These are phyloP conservation scores for Xanthoconium separans DNA, from an alignment of 1,284 basidiomycete genomes.

Conservation along the genomic window DNA sequence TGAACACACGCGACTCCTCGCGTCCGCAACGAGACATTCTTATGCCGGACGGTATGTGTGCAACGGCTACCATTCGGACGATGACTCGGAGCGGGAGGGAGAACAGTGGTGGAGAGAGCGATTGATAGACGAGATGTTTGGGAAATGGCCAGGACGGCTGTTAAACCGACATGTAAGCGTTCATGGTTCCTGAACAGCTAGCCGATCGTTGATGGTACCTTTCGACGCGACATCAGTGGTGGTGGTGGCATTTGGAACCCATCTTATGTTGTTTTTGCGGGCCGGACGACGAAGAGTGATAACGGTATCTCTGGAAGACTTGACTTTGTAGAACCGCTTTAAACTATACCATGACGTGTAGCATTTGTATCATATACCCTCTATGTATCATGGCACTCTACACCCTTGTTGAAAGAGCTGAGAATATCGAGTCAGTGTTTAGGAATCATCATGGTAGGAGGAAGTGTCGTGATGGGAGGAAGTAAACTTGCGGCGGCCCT, in stretches of 20 bases:
- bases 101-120: conserved; percentile 37
- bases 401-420: conserved; percentile 8
- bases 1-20: conserved; percentile 36
- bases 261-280: conserved; percentile 52
- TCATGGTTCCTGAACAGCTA: conserved; percentile 4
- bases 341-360: conserved; percentile 2
- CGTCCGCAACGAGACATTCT: conserved; percentile 12
- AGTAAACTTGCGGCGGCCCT: conserved; percentile 62
- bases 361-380: conserved; percentile 16
- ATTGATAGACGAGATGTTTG: conserved; percentile 53
- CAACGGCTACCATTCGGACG: conserved; percentile 14
- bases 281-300: conserved; percentile 34
- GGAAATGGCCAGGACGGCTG: conserved; percentile 64
- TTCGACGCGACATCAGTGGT: conserved; percentile 52
- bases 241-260: conserved; percentile 72
- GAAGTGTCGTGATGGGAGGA: conserved; percentile 80
- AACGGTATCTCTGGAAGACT: background rate
- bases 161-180: conserved; percentile 62
- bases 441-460: conserved; percentile 88
- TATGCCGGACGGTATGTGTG: conserved; percentile 12
- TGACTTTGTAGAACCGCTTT: background rate
- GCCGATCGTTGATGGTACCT: background rate
- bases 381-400: conserved; percentile 9
- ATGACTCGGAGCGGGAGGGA: conserved; percentile 32
- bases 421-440: conserved; percentile 17